Evolutionary conservation across 139 green algal genomes (phyloP), one percentile per base, ranked within the genome.

Genomic region (Diplosphaera chodatii): DNA sequence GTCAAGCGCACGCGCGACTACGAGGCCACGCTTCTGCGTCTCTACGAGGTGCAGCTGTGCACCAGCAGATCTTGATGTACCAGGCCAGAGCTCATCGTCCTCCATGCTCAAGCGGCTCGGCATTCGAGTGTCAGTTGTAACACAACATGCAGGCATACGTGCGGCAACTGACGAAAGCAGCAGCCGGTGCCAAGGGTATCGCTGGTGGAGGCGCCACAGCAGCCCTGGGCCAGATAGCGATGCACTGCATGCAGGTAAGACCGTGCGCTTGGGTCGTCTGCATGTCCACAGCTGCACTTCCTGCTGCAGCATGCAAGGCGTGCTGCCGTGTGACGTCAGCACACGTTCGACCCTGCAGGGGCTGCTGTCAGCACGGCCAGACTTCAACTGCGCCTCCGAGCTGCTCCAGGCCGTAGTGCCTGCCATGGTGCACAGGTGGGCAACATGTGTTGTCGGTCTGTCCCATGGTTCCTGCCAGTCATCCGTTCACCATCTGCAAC

Each of bases 381-480:
- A 97, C 73, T 97, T 97, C 80, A 97, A 97, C 81, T 94, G 90
- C 75, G 27, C 77, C 56, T 78, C 76, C 1, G 89, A 94, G 71
- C 74, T 94, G 55, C 79, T 94, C 69, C 78, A 83, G 68, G 90
- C 88, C 1, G 59, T 97, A 15, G 85, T 97, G 32, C 87, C 92
- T 6, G 69, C 77, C 55, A 89, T 91, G 78, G 77, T 75, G 2
- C 59, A 71, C 13, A 65, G 63, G 3, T 40, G n/a, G n/a, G n/a
- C n/a, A n/a, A n/a, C n/a, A n/a, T n/a, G n/a, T n/a, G n/a, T n/a
- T n/a, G n/a, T n/a, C n/a, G n/a, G n/a, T n/a, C n/a, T n/a, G n/a
- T n/a, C n/a, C n/a, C n/a, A n/a, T n/a, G n/a, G n/a, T n/a, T n/a
- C n/a, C n/a, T n/a, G n/a, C n/a, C n/a, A n/a, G n/a, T n/a, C n/a